Base-by-base conservation (phyloP, 495 filamentous ascomycete species). In the Durotheca rogersii region DNA sequence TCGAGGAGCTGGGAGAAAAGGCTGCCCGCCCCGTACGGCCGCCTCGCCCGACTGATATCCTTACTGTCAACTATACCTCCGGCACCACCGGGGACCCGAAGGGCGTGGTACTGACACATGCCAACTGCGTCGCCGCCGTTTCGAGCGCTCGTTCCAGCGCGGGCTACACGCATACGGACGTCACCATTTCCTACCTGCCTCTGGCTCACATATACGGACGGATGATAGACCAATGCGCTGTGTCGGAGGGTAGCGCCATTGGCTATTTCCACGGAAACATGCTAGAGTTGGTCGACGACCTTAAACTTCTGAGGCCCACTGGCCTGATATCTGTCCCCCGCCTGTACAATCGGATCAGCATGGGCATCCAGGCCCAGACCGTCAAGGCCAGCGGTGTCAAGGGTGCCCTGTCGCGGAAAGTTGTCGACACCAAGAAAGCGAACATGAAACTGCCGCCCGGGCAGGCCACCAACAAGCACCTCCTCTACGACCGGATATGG, bases 61-160 rank as follows among this genome's bases (percentile, higher is more conserved):
- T 95, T 46, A 97, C 93, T 23, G 90, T 98, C 71, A 98, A 97
- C 73, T 98, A 98, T 72, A 98, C 93, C 7, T 95, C 89, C 9
- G 93, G 93, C 12, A 98, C 93, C 7, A 98, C 93, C 0, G 94
- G 93, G 5, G 80, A 87, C 53, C 93, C 93, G 4, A 98, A 98
- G 72, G 93, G 93, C 47, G 93, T 97, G 4, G 75, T 92, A 25
- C 70, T 97, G 52, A 90, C 87, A 3, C 94, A 98, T 62, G 72
- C 74, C 54, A 88, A 85, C 64, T 88, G 90, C 19, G 81, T 94
- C 3, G 82, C 89, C 1, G 89, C 84, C 15, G 76, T 86, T 31
- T 75, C 83, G 4, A 70, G 72, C 25, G 78, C 78, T 32, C 72
- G 86, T 21, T 57, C 71, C 39, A 71, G 79, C 16, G 70, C 80